Conservation (phyloP, 495 filamentous ascomycete species). For the Rhizodiscina lignyota region DNA sequence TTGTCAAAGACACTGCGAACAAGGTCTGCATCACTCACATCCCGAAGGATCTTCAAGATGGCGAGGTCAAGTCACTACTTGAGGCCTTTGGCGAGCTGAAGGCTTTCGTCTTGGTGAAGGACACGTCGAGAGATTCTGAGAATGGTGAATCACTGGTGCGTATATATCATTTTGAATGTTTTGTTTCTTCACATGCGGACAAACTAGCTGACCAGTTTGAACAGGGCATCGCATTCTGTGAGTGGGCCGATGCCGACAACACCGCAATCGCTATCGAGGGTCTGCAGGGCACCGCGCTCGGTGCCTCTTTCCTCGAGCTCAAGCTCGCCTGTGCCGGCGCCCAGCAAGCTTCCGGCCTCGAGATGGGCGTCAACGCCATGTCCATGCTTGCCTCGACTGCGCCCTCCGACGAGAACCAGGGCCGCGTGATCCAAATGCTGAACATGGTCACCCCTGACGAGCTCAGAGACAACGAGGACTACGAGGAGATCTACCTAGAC, state of each 20-base stretch:
- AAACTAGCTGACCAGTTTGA: no score
- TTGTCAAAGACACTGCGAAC: slow-evolving; percentile 81
- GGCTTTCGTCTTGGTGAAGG: slow-evolving; percentile 82
- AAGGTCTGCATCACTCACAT: slow-evolving; percentile 90
- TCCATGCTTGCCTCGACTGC: slow-evolving; percentile 95
- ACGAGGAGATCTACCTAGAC: slow-evolving; percentile 92
- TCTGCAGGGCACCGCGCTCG: slow-evolving; percentile 81
- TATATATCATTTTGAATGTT: no score
- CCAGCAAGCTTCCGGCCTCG: slow-evolving; percentile 73
- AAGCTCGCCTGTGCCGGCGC: slow-evolving; percentile 79
- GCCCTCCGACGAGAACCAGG: slow-evolving; percentile 48
- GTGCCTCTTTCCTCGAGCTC: slow-evolving; percentile 71
- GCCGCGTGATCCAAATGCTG: slow-evolving; percentile 73
- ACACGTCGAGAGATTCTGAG: slow-evolving; percentile 64
- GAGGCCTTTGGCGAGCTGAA: slow-evolving; percentile 85
- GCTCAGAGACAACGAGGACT: slow-evolving; percentile 82
- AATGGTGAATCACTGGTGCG: slow-evolving; percentile 82
- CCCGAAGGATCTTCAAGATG: slow-evolving; percentile 70
- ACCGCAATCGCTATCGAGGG: slow-evolving; percentile 83
- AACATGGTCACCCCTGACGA: slow-evolving; percentile 98
- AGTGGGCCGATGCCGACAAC: slow-evolving; percentile 62
- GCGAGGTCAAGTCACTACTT: slow-evolving; percentile 78
- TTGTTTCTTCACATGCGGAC: no score
- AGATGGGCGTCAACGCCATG: slow-evolving; percentile 97
- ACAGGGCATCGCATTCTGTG: slow-evolving; percentile 92